Percentiles rank a stretch among this genome's conserved stretches.
phyloP scores from a whole-genome alignment of 2,329 filamentous ascomycete species.

The Fusarium pininemorale region DNA sequence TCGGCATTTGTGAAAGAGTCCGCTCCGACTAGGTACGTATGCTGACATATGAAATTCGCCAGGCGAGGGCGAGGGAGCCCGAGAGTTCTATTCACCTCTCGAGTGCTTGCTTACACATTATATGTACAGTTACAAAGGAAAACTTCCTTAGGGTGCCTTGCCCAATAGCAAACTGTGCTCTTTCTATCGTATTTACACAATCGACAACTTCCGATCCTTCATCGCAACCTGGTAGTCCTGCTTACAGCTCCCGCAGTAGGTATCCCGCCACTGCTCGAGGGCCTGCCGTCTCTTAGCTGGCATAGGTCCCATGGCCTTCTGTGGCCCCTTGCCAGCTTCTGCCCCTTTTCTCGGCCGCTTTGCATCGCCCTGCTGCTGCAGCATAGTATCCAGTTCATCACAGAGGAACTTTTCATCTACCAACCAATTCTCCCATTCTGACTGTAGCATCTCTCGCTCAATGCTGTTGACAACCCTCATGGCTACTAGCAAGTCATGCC shows the following conservation, averaged over 20 bases:
- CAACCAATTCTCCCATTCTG: conserved; percentile 95
- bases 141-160: not conserved
- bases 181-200: conserved; percentile 3
- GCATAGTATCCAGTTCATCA: conserved; percentile 63
- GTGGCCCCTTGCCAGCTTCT: conserved; percentile 34
- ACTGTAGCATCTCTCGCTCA: conserved; percentile 83
- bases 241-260: conserved; percentile 66
- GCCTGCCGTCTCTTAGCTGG: conserved; percentile 46
- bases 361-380: conserved; percentile 45
- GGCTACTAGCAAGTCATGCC: conserved; percentile 90
- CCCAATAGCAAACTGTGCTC: not conserved
- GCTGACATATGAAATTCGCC: conserved; percentile 8
- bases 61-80: not conserved
- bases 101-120: not conserved
- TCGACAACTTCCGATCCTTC: conserved; percentile 43
- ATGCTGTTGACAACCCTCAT: conserved; percentile 90
- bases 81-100: conserved; percentile 16
- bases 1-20: not conserved
- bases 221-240: conserved; percentile 52
- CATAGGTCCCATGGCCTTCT: conserved; percentile 47
- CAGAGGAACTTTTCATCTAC: conserved; percentile 81
- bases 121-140: not conserved
- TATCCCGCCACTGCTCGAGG: conserved; percentile 60
- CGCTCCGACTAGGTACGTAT: not conserved
- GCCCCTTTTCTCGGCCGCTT: conserved; percentile 28